These are phyloP conservation scores for Blastocladiella emersonii DNA, from an alignment of 371 early-diverging fungal species.

Conservation along the genomic window DNA sequence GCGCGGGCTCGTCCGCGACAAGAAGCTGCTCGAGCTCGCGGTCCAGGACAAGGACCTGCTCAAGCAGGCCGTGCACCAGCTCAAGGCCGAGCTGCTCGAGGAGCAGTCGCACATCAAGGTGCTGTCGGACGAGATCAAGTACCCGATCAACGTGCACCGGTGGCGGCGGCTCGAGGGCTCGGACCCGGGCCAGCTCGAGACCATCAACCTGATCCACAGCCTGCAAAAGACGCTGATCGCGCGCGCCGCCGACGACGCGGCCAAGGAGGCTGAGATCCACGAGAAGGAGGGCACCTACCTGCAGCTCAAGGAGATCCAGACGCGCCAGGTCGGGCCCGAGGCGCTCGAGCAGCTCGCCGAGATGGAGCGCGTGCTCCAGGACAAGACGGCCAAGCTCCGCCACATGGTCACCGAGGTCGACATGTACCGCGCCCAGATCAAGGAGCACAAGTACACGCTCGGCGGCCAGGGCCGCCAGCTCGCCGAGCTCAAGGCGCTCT, in stretches of 20 bases:
- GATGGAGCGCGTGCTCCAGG: not conserved
- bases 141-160: conserved; percentile 24
- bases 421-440: not conserved
- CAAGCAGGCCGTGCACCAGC: conserved; percentile 13
- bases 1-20: conserved; percentile 19
- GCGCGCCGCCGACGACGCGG: conserved; percentile 23
- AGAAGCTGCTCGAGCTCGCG: conserved; percentile 18
- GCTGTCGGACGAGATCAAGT: conserved; percentile 24
- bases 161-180: conserved; percentile 24
- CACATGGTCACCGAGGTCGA: not conserved
- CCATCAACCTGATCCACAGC: conserved; percentile 21
- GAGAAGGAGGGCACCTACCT: conserved; percentile 19
- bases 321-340: conserved; percentile 10
- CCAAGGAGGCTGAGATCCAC: conserved; percentile 17
- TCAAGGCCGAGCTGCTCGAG: conserved; percentile 18
- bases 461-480: conserved; percentile 1
- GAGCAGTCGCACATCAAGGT: conserved; percentile 24
- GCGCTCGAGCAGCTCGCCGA: not conserved
- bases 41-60: conserved; percentile 18
- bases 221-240: conserved; percentile 21
- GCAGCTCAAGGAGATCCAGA: conserved; percentile 18
- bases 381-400: not conserved
- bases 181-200: conserved; percentile 22
- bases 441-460: conserved; percentile 5
- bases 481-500: not conserved